Base-by-base conservation (phyloP, 2,329 filamentous ascomycete genomes). In the Sporothrix brasiliensis region DNA sequence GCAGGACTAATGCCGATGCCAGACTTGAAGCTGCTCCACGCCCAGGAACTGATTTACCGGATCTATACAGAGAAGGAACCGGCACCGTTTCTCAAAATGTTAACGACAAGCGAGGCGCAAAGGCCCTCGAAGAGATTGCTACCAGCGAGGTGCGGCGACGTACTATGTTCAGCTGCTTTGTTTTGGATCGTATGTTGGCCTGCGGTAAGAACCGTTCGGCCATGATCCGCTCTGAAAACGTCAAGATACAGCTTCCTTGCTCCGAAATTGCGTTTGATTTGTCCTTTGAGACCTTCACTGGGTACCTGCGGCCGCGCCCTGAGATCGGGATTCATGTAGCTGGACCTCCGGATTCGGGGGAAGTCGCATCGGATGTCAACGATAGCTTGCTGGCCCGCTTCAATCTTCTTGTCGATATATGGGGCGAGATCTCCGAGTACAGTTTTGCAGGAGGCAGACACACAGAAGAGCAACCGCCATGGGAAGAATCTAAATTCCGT, bases 161-260 rank as follows among this genome's bases (percentile, higher is more conserved):
- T 7, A 92, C 90, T 0, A 91, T 92, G 81, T 92, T 90, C 81
- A 91, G 90, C 74, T 92, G 90, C 75, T 88, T 91, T 71, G 88
- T 92, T 67, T 82, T 93, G 74, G 91, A 93, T 76, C 86, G 89
- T 3, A 87, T 92, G 78, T 80, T 92, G 30, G 86, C 88, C 49
- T 89, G 86, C 74, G 89, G 89, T 24, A 87, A 86, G 72, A 84
- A 87, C 68, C 83, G 89, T 27, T 83, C 86, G 1, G 83, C 85
- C 16, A 88, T 87, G 75, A 83, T 92, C 56, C 83, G 84, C 50
- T 80, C 86, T 0, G 82, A 87, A 3, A 87, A 90, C 70, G 78
- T 92, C 7, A 82, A 84, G 47, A 88, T 91, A 24, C 89, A 90
- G 76, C 81, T 92, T 4, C 90, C 90, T 1, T 91, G 89, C 73